Conservation (phyloP, 2,329 filamentous ascomycete genomes). For the Fusarium sp. region DNA sequence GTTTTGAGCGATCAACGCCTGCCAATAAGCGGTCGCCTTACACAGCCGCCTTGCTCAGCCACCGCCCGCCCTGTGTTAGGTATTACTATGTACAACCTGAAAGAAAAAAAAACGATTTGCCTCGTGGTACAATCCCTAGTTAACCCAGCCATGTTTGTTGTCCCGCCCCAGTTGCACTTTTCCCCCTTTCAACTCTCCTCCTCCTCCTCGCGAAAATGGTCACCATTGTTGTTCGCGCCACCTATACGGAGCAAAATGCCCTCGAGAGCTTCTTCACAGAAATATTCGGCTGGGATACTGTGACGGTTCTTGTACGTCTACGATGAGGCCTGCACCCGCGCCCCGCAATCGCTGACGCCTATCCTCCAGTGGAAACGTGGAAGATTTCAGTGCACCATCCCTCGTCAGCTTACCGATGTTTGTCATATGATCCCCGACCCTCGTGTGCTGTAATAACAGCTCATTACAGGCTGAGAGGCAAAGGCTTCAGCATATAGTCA, state of each 20-base stretch:
- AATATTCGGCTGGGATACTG: background rate
- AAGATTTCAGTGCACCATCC: background rate
- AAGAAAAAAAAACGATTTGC: no score
- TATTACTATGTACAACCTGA: no score
- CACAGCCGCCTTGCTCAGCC: no score
- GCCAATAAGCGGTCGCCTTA: no score
- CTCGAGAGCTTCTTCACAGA: background rate
- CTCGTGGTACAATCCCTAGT: no score
- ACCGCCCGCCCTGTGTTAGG: no score
- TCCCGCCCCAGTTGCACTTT: no score
- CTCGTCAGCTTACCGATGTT: background rate
- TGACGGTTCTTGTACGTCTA: slow-evolving; percentile 1
- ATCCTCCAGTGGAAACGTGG: background rate
- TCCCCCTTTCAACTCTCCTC: no score
- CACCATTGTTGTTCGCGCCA: background rate
- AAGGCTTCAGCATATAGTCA: background rate
- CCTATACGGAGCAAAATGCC: slow-evolving; percentile 3
- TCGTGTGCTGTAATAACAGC: no score
- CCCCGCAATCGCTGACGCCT: background rate
- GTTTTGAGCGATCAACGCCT: no score
- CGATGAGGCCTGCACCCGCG: background rate
- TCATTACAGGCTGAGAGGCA: background rate
- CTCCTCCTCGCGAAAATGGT: no score
- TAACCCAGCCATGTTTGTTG: no score
- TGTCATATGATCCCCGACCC: background rate